phyloP scores from a whole-genome alignment of 805 yeast genomes.

The Saturnispora hagleri region DNA sequence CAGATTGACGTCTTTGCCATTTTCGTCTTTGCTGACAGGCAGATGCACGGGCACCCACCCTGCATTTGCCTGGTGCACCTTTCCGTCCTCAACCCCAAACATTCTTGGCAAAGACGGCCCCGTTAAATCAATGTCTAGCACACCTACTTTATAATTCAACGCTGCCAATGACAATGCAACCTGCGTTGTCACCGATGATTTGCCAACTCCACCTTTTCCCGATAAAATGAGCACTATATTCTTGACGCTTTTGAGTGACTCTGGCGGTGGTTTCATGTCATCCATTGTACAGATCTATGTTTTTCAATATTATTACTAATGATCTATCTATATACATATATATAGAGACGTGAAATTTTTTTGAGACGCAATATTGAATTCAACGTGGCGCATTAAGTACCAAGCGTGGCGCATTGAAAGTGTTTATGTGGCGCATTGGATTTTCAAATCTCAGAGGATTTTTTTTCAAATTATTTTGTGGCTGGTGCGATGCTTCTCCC shows the following conservation, averaged over 20 bases:
- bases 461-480: neutral
- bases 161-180: slow-evolving; percentile 71
- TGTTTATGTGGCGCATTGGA: neutral
- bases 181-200: slow-evolving; percentile 92
- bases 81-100: slow-evolving; percentile 79
- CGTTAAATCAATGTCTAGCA: slow-evolving; percentile 87
- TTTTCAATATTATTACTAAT: neutral
- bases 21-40: neutral
- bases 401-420: neutral
- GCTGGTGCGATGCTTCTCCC: neutral
- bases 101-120: slow-evolving; percentile 96
- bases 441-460: neutral
- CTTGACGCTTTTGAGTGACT: slow-evolving; percentile 39
- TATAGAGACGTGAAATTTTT: neutral
- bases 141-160: slow-evolving; percentile 79
- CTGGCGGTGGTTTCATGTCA: slow-evolving; percentile 12
- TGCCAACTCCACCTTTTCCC: slow-evolving; percentile 97
- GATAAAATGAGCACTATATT: slow-evolving; percentile 79
- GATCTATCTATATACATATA: neutral
- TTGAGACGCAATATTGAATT: neutral
- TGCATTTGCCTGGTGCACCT: slow-evolving; percentile 75
- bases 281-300: neutral
- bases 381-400: neutral
- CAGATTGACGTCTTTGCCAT: slow-evolving; percentile 19
- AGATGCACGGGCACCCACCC: slow-evolving; percentile 92